A percentile compares a stretch with the other conserved stretches of the same genome.
Conservation (phyloP, 2,329 filamentous ascomycete genomes). For the Sclerotinia spermophila region DNA sequence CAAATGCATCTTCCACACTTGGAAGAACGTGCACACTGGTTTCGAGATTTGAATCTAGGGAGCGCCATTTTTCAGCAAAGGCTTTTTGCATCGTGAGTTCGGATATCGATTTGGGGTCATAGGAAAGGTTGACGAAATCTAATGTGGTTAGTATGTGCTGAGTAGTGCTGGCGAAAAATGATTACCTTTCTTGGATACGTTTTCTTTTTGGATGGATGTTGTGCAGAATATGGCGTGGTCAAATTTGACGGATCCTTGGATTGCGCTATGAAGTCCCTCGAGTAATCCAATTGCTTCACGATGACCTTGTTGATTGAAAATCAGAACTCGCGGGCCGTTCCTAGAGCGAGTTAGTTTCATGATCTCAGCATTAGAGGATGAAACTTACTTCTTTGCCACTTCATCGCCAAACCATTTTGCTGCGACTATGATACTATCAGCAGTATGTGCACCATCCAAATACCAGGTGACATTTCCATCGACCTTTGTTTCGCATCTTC, state of each 20-base stretch:
- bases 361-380: not conserved
- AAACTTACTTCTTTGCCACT: constrained; percentile 33
- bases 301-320: constrained; percentile 81
- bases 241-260: constrained; percentile 49
- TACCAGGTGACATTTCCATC: constrained; percentile 70
- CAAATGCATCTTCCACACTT: constrained; percentile 54
- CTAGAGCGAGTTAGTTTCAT: constrained; percentile 24
- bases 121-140: constrained; percentile 55
- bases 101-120: constrained; percentile 40
- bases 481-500: constrained; percentile 65
- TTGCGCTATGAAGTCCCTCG: constrained; percentile 46
- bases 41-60: constrained; percentile 13
- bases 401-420: constrained; percentile 73
- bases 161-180: not conserved
- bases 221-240: constrained; percentile 77
- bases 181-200: constrained; percentile 48
- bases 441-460: constrained; percentile 89
- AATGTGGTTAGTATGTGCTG: not conserved
- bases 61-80: constrained; percentile 39
- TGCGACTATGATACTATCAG: constrained; percentile 81
- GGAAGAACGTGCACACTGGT: constrained; percentile 41
- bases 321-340: constrained; percentile 51
- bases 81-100: constrained; percentile 63
- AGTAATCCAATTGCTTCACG: constrained; percentile 48
- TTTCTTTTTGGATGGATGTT: constrained; percentile 56